These are phyloP conservation scores for Bipolaris sorokiniana DNA, from an alignment of 2,329 filamentous ascomycete species.

Conservation along the genomic window DNA sequence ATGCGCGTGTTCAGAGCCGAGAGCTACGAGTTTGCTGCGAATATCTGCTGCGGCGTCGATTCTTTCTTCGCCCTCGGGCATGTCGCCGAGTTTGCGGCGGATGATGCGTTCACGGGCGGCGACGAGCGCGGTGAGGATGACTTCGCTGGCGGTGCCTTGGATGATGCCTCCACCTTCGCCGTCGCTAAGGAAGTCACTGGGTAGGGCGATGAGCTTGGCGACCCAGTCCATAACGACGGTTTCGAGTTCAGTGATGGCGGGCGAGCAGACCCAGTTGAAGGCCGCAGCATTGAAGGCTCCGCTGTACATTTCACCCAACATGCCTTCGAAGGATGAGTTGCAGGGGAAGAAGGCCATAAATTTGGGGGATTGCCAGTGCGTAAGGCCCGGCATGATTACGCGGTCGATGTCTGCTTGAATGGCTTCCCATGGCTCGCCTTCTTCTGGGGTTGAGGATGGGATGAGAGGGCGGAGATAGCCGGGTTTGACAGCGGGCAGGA, in stretches of 20 bases:
- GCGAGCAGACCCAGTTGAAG: slow-evolving; percentile 97
- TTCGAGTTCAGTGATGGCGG: slow-evolving; percentile 90
- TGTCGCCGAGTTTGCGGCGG: slow-evolving; percentile 56
- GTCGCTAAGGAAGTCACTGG: slow-evolving; percentile 74
- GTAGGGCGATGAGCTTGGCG: slow-evolving; percentile 74
- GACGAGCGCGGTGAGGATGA: slow-evolving; percentile 83
- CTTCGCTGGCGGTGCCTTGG: slow-evolving; percentile 88
- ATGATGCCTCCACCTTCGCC: slow-evolving; percentile 89
- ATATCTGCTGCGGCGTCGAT: slow-evolving; percentile 69
- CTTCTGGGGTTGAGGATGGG: slow-evolving; percentile 67
- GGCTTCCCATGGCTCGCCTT: slow-evolving; percentile 74
- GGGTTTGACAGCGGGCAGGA: slow-evolving; percentile 78
- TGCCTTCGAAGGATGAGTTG: slow-evolving; percentile 78
- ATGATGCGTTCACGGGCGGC: slow-evolving; percentile 72
- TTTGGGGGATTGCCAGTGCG: slow-evolving; percentile 89
- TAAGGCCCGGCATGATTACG: slow-evolving; percentile 89
- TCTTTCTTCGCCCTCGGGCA: slow-evolving; percentile 45
- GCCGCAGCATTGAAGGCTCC: slow-evolving; percentile 86
- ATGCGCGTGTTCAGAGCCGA: slow-evolving; percentile 81
- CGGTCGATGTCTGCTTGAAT: slow-evolving; percentile 84
- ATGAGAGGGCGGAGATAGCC: slow-evolving; percentile 85
- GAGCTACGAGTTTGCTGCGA: slow-evolving; percentile 74
- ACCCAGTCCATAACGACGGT: slow-evolving; percentile 94
- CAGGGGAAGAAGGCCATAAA: slow-evolving; percentile 97
- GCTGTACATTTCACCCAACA: slow-evolving; percentile 91